Percentiles rank a stretch among this genome's conserved stretches.
Conservation (phyloP, 2,329 filamentous ascomycete species). For the Coniochaeta hoffmannii region DNA sequence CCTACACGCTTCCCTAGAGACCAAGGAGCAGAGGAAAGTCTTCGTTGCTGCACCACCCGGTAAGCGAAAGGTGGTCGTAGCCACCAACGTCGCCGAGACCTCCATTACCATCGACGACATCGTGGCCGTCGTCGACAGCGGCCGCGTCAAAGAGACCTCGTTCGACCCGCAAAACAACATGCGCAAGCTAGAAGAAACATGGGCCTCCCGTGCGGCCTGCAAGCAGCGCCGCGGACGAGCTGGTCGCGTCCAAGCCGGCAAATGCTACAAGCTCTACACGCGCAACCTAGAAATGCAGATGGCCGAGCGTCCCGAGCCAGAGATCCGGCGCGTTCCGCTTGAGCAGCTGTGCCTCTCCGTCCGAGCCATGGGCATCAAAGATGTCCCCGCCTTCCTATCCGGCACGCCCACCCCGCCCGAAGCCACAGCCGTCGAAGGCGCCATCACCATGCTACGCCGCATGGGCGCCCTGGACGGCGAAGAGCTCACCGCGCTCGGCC, state of each 20-base stretch:
- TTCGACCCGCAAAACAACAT: constrained; percentile 91
- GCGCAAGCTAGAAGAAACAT: constrained; percentile 88
- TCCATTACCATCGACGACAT: constrained; percentile 98
- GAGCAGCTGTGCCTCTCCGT: constrained; percentile 94
- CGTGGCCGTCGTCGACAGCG: constrained; percentile 90
- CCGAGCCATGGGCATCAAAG: constrained; percentile 83
- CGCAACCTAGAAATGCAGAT: constrained; percentile 78
- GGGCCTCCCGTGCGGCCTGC: constrained; percentile 88
- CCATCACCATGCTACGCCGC: constrained; percentile 66
- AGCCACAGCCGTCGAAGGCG: constrained; percentile 76
- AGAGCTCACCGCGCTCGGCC: constrained; percentile 81
- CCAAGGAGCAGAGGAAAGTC: constrained; percentile 78
- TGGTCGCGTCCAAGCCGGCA: constrained; percentile 82
- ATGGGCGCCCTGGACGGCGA: constrained; percentile 87
- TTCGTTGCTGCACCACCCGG: constrained; percentile 70
- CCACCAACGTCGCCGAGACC: constrained; percentile 95
- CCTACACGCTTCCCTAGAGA: constrained; percentile 85
- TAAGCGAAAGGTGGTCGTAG: constrained; percentile 85
- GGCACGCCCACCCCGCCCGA: constrained; percentile 87
- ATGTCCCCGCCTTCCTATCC: constrained; percentile 74
- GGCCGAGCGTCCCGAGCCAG: constrained; percentile 82
- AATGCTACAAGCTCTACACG: constrained; percentile 94
- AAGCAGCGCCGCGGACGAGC: constrained; percentile 92
- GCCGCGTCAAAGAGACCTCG: constrained; percentile 92
- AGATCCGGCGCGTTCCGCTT: constrained; percentile 85